Percentiles rank a stretch among this genome's conserved stretches.
Conservation (phyloP, 2,329 filamentous ascomycete species). For the Cladophialophora bantiana region DNA sequence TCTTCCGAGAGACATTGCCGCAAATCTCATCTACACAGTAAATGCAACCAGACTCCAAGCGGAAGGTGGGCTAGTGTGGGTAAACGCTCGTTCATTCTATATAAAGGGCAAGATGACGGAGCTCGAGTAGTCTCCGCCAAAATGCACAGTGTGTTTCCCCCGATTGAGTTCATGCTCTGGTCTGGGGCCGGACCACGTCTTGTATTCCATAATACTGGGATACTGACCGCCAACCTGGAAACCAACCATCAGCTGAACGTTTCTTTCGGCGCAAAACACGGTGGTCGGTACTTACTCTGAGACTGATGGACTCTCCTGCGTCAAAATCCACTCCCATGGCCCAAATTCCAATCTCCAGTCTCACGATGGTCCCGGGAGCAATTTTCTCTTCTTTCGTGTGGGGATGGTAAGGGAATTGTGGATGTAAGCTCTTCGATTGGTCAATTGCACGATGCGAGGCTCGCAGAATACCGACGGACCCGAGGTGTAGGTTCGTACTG, state of each 20-base stretch:
- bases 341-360: constrained; percentile 58
- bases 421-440: not conserved
- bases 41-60: too few species aligned
- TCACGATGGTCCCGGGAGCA: constrained; percentile 50
- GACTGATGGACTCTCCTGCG: constrained; percentile 47
- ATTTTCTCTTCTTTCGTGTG: constrained; percentile 53
- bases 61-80: too few species aligned
- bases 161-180: constrained; percentile 6
- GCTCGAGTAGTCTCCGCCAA: constrained; percentile 3
- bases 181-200: not conserved
- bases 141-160: constrained; percentile 9
- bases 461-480: constrained; percentile 53
- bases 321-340: constrained; percentile 56
- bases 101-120: constrained; percentile 9
- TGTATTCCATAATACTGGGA: constrained; percentile 5
- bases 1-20: too few species aligned
- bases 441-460: constrained; percentile 54
- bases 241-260: too few species aligned
- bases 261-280: too few species aligned
- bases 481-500: constrained; percentile 45
- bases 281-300: constrained; percentile 51
- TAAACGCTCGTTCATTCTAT: not conserved
- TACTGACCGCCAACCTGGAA: constrained; percentile 35
- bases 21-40: too few species aligned
- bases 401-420: constrained; percentile 47